Conservation (phyloP, 345 rosid genomes). For the Sonneratia alba region DNA sequence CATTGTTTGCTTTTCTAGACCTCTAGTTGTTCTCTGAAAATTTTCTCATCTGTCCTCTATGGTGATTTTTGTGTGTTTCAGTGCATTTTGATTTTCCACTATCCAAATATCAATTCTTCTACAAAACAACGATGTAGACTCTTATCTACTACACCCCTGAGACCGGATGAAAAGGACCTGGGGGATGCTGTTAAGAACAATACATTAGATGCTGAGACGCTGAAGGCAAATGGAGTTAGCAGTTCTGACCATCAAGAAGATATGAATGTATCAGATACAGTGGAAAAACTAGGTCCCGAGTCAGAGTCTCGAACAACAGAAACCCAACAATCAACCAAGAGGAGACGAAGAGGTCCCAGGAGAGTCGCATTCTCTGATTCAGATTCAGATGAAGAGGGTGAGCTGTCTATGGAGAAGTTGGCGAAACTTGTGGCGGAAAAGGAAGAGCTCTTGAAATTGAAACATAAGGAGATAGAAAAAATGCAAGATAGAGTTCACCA, state of each 20-base stretch:
- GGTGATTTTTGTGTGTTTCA: background rate
- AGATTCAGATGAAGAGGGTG: conserved; percentile 54
- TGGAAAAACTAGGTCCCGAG: conserved; percentile 28
- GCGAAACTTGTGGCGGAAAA: conserved; percentile 64
- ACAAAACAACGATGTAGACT: conserved; percentile 42
- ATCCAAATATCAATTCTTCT: conserved; percentile 23
- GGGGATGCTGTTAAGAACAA: conserved; percentile 8
- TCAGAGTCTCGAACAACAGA: conserved; percentile 9
- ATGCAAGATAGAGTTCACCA: conserved; percentile 80
- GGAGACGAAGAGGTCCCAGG: conserved; percentile 35
- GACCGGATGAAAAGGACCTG: conserved; percentile 34
- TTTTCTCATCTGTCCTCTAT: background rate
- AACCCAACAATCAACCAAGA: conserved; percentile 15
- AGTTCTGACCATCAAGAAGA: conserved; percentile 12
- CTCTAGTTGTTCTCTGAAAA: background rate
- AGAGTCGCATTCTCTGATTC: conserved; percentile 42
- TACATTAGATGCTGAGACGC: conserved; percentile 6
- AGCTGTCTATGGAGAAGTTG: conserved; percentile 62
- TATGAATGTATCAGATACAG: conserved; percentile 15
- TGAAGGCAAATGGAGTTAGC: conserved; percentile 4
- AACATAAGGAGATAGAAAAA: conserved; percentile 46
- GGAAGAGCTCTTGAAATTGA: conserved; percentile 59
- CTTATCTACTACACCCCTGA: conserved; percentile 58
- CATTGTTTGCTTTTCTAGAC: background rate
- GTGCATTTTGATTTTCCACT: conserved; percentile 15